Conservation (phyloP, 805 yeast genomes). For the Yarrowia yakushimensis region DNA sequence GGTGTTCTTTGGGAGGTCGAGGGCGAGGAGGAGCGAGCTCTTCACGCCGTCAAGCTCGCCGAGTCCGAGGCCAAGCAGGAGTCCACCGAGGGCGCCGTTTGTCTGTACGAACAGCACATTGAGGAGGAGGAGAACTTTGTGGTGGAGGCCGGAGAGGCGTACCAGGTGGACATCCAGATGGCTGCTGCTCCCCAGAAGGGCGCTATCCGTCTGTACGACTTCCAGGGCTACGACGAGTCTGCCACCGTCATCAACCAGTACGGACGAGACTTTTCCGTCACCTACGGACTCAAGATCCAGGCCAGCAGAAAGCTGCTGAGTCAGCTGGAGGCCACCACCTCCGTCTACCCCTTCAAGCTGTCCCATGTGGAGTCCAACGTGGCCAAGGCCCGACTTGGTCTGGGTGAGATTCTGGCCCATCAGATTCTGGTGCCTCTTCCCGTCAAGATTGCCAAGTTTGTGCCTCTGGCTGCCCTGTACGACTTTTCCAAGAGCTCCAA, state of each 20-base stretch:
- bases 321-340: slow-evolving; percentile 64
- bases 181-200: slow-evolving; percentile 51
- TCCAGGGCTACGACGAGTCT: slow-evolving; percentile 33
- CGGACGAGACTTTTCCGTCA: slow-evolving; percentile 82
- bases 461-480: slow-evolving; percentile 65
- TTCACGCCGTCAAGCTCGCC: slow-evolving; percentile 25
- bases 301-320: slow-evolving; percentile 68
- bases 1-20: slow-evolving; percentile 56
- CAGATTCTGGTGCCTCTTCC: slow-evolving; percentile 73
- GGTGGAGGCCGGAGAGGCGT: slow-evolving; percentile 79
- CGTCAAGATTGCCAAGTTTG: slow-evolving; percentile 64
- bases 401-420: slow-evolving; percentile 74
- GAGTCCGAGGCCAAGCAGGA: not conserved
- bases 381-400: slow-evolving; percentile 65
- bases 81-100: slow-evolving; percentile 29
- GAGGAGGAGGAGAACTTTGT: slow-evolving; percentile 55
- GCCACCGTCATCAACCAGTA: slow-evolving; percentile 40
- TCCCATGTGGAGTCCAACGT: slow-evolving; percentile 64
- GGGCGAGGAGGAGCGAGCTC: slow-evolving; percentile 29
- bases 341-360: slow-evolving; percentile 91
- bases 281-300: slow-evolving; percentile 70
- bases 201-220: slow-evolving; percentile 33
- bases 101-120: slow-evolving; percentile 37
- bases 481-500: slow-evolving; percentile 56
- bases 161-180: slow-evolving; percentile 77